Evolutionary conservation across 169 alveolate genomes (phyloP).

Genomic region (Eimeria necatrix): DNA sequence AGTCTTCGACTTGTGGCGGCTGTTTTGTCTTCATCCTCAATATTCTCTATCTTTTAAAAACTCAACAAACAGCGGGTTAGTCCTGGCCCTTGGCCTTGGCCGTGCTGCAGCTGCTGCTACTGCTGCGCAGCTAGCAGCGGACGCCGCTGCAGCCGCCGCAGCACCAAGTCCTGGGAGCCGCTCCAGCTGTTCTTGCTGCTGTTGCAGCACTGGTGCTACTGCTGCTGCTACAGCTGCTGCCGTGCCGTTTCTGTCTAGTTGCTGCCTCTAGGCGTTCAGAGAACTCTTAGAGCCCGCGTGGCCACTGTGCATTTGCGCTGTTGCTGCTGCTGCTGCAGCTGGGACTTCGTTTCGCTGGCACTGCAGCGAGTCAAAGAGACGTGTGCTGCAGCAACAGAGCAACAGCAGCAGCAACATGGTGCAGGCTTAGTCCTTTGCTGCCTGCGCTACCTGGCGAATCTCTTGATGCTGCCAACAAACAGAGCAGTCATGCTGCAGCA

Average conservation of each 20-base stretch:
- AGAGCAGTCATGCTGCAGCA: conserved; percentile 70
- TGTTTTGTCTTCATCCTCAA: conserved; percentile 59
- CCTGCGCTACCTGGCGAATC: conserved; percentile 64
- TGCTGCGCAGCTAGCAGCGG: not conserved
- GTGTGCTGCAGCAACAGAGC: conserved; percentile 12
- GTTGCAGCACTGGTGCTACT: not conserved
- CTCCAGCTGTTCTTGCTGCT: not conserved
- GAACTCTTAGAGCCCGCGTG: too few relatives aligned
- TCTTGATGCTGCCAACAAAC: conserved; percentile 29
- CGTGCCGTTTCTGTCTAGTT: too few relatives aligned
- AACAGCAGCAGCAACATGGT: conserved; percentile 63
- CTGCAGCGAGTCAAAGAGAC: conserved; percentile 60
- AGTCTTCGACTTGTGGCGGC: conserved; percentile 75
- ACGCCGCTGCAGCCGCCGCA: not conserved
- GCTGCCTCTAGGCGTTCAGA: too few relatives aligned
- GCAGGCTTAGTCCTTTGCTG: conserved; percentile 57
- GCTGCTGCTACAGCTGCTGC: too few relatives aligned
- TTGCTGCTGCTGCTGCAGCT: conserved; percentile 13
- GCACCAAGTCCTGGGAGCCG: not conserved
- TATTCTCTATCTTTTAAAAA: conserved; percentile 38
- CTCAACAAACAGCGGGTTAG: conserved; percentile 47
- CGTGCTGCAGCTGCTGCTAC: not conserved
- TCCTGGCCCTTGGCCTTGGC: too few relatives aligned
- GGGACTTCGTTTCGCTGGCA: conserved; percentile 58
- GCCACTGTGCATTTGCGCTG: not conserved